Base-by-base conservation (phyloP, 441 rosid genomes). In the Euphorbia schlechtendalii region DNA sequence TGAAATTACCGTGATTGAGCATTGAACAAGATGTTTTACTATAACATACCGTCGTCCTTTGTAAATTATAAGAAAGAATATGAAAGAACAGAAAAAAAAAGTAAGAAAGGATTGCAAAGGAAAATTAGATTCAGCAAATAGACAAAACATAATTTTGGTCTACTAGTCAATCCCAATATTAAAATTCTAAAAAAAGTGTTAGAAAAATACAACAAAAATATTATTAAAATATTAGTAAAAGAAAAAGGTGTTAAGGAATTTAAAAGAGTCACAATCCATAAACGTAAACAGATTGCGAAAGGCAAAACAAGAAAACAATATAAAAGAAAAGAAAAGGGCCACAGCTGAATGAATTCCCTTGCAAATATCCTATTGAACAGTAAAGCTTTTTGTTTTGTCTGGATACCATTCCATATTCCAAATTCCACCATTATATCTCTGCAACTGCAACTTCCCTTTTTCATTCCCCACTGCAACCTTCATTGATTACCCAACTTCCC, bases 341-440 rank as follows among this genome's bases (percentile, higher is more conserved):
- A 14, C 18, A 46, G 36, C 25, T 41, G 57, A 49, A 17, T 21
- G 2, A 40, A 65, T 81, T 68, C 69, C 67, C 54, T 71, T 77
- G 73, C 79, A 73, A 69, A 79, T 84, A 79, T 83, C 77, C 81
- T 82, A 76, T 67, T 69, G 74, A 81, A 81, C 78, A 74, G 74
- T 75, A 49, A 63, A n/a, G n/a, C n/a, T n/a, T n/a, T 38, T 38
- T 38, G 43, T 38, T 38, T 38, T 38, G 5, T 38, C 43, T 27
- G 43, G 15, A 43, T 1, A 1, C 30, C 30, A 27, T 1, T 27
- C 30, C 30, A 27, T 27, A 27, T 1, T 27, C 30, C 30, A 27
- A 27, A 34, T 59, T 55, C 52, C 64, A 38, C 61, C 56, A 70
- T 70, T 61, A 21, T 53, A 81, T 76, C 80, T 73, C 74, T 76